Base-by-base conservation (phyloP, 768 basidiomycete species). In the Boletus bicolor region DNA sequence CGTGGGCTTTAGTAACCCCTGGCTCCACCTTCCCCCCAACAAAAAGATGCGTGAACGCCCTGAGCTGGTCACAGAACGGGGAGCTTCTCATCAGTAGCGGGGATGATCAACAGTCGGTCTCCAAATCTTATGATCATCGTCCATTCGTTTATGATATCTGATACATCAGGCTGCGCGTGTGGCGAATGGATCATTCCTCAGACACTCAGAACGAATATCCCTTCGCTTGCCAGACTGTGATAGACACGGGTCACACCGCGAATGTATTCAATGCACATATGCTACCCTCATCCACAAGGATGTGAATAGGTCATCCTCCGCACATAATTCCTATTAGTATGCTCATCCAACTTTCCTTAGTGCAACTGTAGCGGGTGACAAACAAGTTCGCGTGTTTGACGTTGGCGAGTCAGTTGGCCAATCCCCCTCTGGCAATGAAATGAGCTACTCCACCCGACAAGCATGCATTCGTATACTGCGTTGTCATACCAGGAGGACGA, bases 231-330 rank as follows among this genome's bases (percentile, higher is more conserved):
- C 76, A 82, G 53, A 77, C 83, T 8, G 80, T 87, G n/a, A 84
- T 94, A 48, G 69, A 77, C 14, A 93, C 93, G 0, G 91, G 90
- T 4, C 93, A 96, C 68, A 79, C 73, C 44, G 83, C 79, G 12
- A 96, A 96, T 64, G 91, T 96, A 44, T 96, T 96, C 76, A 89
- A 86, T 60, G 84, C 82, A 0, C 83, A 89, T 44, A 86, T 91
- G 79, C 75, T 96, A 2, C 91, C 91, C 0, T 75, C 81, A 59
- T 89, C 90, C 11, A 81, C 85, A n/a, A 81, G 84, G 50, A 87
- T 95, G 83, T 91, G 70, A 76, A 82, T 66, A 57, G 57, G 45
- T 34, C 61, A 63, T 52, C 57, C 65, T 54, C 55, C n/a, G 26
- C 49, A 51, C 55, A 32, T 46, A 45, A 54, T 53, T 50, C 19